These are phyloP conservation scores for Drechmeria coniospora DNA, from an alignment of 2,329 filamentous ascomycete genomes.

Conservation along the genomic window DNA sequence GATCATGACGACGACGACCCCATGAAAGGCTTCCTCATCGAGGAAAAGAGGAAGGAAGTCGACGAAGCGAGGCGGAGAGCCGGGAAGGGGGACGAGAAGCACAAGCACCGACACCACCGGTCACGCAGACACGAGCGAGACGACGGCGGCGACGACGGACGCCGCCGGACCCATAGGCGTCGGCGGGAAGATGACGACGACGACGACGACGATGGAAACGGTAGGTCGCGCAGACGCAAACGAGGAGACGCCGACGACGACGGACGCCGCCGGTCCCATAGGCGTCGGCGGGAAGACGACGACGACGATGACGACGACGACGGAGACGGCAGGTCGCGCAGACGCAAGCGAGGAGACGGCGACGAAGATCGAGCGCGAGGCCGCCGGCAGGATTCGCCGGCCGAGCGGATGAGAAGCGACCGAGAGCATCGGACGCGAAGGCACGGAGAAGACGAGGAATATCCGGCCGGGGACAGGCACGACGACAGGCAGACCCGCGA, in stretches of 20 bases:
- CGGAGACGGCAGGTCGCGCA: slow-evolving; percentile 17
- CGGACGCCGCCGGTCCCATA: slow-evolving; percentile 15
- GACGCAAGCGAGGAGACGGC: slow-evolving; percentile 19
- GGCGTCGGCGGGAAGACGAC: not conserved
- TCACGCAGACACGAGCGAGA: slow-evolving; percentile 22
- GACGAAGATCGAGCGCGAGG: slow-evolving; percentile 13
- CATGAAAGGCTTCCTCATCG: slow-evolving; percentile 83
- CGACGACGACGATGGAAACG: slow-evolving; percentile 13
- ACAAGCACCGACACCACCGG: slow-evolving; percentile 30
- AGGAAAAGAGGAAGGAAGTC: slow-evolving; percentile 84
- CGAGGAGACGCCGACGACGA: too few relatives aligned
- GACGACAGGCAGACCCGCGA: too few relatives aligned
- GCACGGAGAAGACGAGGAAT: too few relatives aligned
- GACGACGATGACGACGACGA: slow-evolving; percentile 15
- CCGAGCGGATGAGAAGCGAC: too few relatives aligned
- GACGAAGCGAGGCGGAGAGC: slow-evolving; percentile 45
- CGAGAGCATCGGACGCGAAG: too few relatives aligned
- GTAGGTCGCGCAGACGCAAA: slow-evolving; percentile 22
- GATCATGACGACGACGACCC: slow-evolving; percentile 92
- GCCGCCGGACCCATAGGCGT: slow-evolving; percentile 11
- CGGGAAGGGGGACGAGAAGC: slow-evolving; percentile 32
- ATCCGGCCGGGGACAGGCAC: too few relatives aligned
- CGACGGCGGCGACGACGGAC: too few relatives aligned
- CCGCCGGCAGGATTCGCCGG: too few relatives aligned
- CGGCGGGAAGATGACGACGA: slow-evolving; percentile 4